A percentile compares a stretch with the other conserved stretches of the same genome.
phyloP scores from a whole-genome alignment of 495 filamentous ascomycete genomes.

The Collariella sp. region DNA sequence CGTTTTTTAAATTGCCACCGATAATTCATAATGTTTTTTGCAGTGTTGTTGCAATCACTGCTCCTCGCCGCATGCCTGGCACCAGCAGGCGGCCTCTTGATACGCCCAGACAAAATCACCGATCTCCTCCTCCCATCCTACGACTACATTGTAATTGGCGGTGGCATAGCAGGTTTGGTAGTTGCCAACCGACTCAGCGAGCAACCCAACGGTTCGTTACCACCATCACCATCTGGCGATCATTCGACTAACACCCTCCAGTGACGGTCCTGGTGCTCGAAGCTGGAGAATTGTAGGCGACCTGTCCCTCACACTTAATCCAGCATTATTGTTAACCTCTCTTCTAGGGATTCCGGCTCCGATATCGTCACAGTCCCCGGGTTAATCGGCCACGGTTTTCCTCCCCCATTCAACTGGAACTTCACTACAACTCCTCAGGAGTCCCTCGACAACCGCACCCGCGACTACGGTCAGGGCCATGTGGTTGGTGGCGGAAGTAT shows the following conservation, averaged over 20 bases:
- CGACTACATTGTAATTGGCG: conserved; percentile 48
- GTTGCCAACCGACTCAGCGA: conserved; percentile 36
- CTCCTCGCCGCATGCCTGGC: neutral
- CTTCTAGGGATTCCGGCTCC: conserved; percentile 10
- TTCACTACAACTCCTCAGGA: conserved; percentile 19
- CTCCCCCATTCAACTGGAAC: conserved; percentile 19
- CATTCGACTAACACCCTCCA: conserved; percentile 11
- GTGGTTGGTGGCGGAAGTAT: conserved; percentile 41
- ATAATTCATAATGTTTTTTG: conserved; percentile 1
- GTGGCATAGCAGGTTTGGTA: conserved; percentile 45
- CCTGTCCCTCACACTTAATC: neutral
- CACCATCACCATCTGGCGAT: no score
- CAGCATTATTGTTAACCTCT: neutral
- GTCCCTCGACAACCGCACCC: conserved; percentile 32
- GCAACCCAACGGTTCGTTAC: conserved; percentile 13
- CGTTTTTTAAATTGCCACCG: neutral
- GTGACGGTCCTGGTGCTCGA: conserved; percentile 40
- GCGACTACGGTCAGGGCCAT: conserved; percentile 31
- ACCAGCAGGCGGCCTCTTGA: neutral
- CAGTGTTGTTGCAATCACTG: neutral
- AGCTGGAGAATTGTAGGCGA: conserved; percentile 19
- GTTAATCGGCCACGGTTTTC: conserved; percentile 17
- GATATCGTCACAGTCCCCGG: conserved; percentile 17
- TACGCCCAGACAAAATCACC: conserved; percentile 5
- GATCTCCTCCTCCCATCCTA: conserved; percentile 15